A percentile compares a stretch with the other conserved stretches of the same genome.
Evolutionary conservation across 2,329 filamentous ascomycete genomes (phyloP).

Genomic region (Penicillium concentricum): DNA sequence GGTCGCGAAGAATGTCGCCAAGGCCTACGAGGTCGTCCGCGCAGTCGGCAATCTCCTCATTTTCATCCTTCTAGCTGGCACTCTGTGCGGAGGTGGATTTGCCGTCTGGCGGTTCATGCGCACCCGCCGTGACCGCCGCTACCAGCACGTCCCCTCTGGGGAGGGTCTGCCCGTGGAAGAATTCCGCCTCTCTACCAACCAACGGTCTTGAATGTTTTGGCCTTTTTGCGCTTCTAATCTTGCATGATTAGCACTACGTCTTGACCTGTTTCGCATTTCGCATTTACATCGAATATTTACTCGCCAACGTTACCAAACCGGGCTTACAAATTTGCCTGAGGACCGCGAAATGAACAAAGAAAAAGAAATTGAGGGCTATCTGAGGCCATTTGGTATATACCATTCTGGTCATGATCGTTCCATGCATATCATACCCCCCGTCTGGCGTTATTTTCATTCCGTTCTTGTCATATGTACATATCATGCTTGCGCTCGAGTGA

Average conservation of each 20-base stretch:
- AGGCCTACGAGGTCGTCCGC: slow-evolving; percentile 33
- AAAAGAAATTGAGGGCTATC: neutral
- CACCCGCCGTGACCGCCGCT: slow-evolving; percentile 26
- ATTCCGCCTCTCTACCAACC: slow-evolving; percentile 15
- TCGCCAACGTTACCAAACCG: neutral
- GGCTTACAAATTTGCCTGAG: neutral
- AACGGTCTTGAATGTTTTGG: neutral
- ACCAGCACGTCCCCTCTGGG: slow-evolving; percentile 32
- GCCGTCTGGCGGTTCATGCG: slow-evolving; percentile 22
- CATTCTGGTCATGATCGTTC: slow-evolving; percentile 20
- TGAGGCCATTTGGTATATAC: slow-evolving; percentile 15
- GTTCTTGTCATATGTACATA: neutral
- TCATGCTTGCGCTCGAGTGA: neutral
- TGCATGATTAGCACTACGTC: slow-evolving; percentile 12
- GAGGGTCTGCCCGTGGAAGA: slow-evolving; percentile 26
- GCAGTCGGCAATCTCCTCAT: slow-evolving; percentile 31
- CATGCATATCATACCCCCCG: slow-evolving; percentile 26
- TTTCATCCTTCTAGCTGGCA: slow-evolving; percentile 26
- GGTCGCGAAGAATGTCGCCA: slow-evolving; percentile 28
- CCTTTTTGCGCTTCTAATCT: neutral
- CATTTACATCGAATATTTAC: neutral
- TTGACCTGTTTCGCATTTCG: slow-evolving; percentile 15
- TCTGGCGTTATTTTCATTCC: slow-evolving; percentile 17
- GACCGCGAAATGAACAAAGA: neutral
- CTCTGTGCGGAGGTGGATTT: slow-evolving; percentile 24